phyloP scores from a whole-genome alignment of 2,329 filamentous ascomycete species.

The Sporothrix curviconia region DNA sequence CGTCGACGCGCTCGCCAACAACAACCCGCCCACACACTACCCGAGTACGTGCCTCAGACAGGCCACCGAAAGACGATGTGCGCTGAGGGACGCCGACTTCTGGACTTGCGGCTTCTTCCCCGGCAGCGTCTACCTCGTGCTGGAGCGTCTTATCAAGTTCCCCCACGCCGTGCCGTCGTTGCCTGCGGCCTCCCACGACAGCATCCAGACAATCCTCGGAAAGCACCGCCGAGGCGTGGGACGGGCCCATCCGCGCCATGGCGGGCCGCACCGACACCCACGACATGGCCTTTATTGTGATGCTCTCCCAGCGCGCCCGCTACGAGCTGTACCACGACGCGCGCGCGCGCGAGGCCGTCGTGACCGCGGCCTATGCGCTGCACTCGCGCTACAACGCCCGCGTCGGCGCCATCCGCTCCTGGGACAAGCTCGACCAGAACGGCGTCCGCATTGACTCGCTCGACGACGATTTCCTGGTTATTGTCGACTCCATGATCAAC shows the following conservation, averaged over 20 bases:
- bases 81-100: conserved; percentile 21
- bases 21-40: conserved; percentile 20
- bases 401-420: conserved; percentile 43
- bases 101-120: conserved; percentile 38
- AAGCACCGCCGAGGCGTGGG: conserved; percentile 27
- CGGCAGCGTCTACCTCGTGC: conserved; percentile 29
- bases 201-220: conserved; percentile 23
- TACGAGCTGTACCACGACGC: conserved; percentile 35
- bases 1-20: conserved; percentile 5
- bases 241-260: conserved; percentile 30
- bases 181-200: conserved; percentile 7
- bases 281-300: conserved; percentile 49
- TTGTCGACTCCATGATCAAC: conserved; percentile 38
- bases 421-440: conserved; percentile 35
- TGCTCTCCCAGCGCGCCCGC: conserved; percentile 40
- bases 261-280: conserved; percentile 42
- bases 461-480: conserved; percentile 33
- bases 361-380: conserved; percentile 38
- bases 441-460: conserved; percentile 27
- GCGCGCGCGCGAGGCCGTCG: conserved; percentile 34
- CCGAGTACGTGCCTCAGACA: conserved; percentile 22
- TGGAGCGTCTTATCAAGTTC: conserved; percentile 29
- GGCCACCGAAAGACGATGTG: conserved; percentile 15
- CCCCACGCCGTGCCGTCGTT: conserved; percentile 20
- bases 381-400: conserved; percentile 35